Conservation (phyloP, 371 early-diverging fungal species). For the Mucor mucedo region DNA sequence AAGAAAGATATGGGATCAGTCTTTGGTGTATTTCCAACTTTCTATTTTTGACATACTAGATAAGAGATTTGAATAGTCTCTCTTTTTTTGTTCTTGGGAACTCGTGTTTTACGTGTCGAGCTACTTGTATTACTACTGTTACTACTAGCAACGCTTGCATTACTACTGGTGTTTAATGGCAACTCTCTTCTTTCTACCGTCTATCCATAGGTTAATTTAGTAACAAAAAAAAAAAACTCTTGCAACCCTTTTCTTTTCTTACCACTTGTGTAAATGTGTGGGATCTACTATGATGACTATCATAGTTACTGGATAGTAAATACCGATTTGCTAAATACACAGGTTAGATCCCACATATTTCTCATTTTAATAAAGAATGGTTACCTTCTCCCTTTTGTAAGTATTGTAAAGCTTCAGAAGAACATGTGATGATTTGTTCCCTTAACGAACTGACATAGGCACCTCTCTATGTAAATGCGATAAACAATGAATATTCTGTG, state of each 20-base stretch:
- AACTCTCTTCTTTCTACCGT: slow-evolving; percentile 20
- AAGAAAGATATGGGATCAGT: not conserved
- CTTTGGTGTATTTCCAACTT: too few relatives aligned
- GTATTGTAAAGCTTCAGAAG: slow-evolving; percentile 80
- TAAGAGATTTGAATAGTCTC: slow-evolving; percentile 16
- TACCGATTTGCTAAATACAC: slow-evolving; percentile 70
- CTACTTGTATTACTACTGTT: slow-evolving; percentile 12
- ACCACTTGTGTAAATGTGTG: slow-evolving; percentile 93
- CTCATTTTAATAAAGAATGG: too few relatives aligned
- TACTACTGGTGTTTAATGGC: not conserved
- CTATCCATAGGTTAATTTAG: not conserved
- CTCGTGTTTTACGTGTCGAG: slow-evolving; percentile 12
- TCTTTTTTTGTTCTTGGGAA: slow-evolving; percentile 7
- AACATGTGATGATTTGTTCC: slow-evolving; percentile 88
- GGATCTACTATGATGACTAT: slow-evolving; percentile 83
- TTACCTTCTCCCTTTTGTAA: not conserved
- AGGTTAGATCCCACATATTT: not conserved
- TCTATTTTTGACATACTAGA: slow-evolving; percentile 4
- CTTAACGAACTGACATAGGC: slow-evolving; percentile 87
- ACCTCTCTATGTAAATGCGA: slow-evolving; percentile 61
- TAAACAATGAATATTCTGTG: not conserved
- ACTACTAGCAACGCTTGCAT: slow-evolving; percentile 11
- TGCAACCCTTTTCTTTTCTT: not conserved
- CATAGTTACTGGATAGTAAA: slow-evolving; percentile 84
- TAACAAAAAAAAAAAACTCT: not conserved